Conservation (phyloP, 1,284 basidiomycete species). For the Sphaerobolus stellatus region DNA sequence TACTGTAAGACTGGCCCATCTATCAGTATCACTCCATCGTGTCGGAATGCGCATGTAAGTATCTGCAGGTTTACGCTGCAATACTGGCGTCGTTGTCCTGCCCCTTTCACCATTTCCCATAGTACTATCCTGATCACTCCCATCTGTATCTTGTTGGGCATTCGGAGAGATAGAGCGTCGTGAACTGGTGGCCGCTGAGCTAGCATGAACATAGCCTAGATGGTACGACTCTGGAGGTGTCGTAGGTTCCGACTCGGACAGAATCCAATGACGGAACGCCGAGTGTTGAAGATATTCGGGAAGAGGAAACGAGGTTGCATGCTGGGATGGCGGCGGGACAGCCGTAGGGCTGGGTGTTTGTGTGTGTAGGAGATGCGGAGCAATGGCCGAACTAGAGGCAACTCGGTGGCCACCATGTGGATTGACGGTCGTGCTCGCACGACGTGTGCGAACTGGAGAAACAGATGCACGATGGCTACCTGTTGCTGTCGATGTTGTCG, state of each 20-base stretch:
- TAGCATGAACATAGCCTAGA: slow-evolving; percentile 19
- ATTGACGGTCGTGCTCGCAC: slow-evolving; percentile 30
- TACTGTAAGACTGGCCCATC: slow-evolving; percentile 58
- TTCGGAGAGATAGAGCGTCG: slow-evolving; percentile 38
- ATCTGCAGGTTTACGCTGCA: slow-evolving; percentile 1
- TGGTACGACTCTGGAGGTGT: slow-evolving; percentile 40
- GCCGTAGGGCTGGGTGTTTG: slow-evolving; percentile 22
- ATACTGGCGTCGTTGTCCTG: slow-evolving; percentile 33
- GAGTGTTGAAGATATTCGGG: slow-evolving; percentile 76
- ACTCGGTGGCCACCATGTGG: slow-evolving; percentile 32
- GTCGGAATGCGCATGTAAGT: slow-evolving; percentile 56
- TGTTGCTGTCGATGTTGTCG: not conserved
- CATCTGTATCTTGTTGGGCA: slow-evolving; percentile 26
- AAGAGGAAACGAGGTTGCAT: slow-evolving; percentile 49
- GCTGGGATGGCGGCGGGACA: slow-evolving; percentile 18
- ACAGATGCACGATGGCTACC: slow-evolving; percentile 23
- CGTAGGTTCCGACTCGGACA: slow-evolving; percentile 53
- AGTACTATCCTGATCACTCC: slow-evolving; percentile 12
- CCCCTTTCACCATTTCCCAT: slow-evolving; percentile 11
- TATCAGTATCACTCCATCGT: slow-evolving; percentile 71
- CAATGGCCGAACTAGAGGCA: too few species aligned
- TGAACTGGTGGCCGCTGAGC: slow-evolving; percentile 19
- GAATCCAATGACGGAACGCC: slow-evolving; percentile 63
- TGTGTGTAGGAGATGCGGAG: slow-evolving; percentile 16
- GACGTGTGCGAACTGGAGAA: slow-evolving; percentile 45